These are phyloP conservation scores for Colletotrichum australisinense DNA, from an alignment of 2,329 filamentous ascomycete species.

Conservation along the genomic window DNA sequence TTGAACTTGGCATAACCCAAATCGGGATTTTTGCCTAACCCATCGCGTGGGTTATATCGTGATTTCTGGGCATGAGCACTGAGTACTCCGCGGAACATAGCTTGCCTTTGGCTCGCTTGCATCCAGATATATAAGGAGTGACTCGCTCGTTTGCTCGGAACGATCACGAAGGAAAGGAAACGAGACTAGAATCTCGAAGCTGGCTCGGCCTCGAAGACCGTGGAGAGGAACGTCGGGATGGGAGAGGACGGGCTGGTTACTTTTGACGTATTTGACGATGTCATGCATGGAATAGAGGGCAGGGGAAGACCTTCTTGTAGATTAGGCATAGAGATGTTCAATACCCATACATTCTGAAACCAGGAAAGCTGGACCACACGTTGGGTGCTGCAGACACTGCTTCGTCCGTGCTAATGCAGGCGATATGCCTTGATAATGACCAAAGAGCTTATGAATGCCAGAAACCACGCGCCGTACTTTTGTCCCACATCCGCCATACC, in stretches of 20 bases:
- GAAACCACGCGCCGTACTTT: not conserved
- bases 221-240: not conserved
- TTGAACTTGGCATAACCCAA: not conserved
- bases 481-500: not conserved
- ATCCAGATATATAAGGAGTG: not conserved
- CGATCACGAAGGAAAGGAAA: not conserved
- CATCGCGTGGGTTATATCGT: not conserved
- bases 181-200: not conserved
- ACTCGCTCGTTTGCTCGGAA: slow-evolving; percentile 16
- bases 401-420: not conserved
- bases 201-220: not conserved
- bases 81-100: not conserved
- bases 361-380: not conserved
- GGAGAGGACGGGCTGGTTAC: not conserved
- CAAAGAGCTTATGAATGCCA: not conserved
- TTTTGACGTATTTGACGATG: slow-evolving; percentile 26
- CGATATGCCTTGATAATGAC: not conserved
- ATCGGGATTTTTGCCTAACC: not conserved
- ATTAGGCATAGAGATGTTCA: slow-evolving; percentile 31
- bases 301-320: slow-evolving; percentile 26
- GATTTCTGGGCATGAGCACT: slow-evolving; percentile 7
- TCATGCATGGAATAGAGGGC: slow-evolving; percentile 23
- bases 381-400: not conserved
- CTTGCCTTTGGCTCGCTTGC: not conserved
- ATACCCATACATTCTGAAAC: slow-evolving; percentile 33